Evolutionary conservation across 148 eudicot species (phyloP).

Genomic region (Heliosperma pusillum): DNA sequence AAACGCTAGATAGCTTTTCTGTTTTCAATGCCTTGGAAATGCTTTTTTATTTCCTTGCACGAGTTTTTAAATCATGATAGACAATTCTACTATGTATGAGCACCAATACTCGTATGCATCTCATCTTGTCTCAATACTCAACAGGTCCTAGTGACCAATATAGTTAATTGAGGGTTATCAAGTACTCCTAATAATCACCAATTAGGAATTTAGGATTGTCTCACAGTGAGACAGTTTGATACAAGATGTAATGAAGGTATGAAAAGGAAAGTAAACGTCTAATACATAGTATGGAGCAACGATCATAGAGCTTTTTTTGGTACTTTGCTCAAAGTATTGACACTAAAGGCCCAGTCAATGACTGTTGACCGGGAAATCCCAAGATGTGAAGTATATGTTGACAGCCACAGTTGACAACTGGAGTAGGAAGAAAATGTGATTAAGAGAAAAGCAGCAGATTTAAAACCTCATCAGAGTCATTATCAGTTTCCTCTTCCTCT

Average conservation of each 20-base stretch:
- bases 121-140: too few relatives aligned
- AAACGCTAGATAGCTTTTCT: background rate
- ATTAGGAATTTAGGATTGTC: too few relatives aligned
- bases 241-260: too few relatives aligned
- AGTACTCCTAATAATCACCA: too few relatives aligned
- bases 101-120: background rate
- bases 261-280: background rate
- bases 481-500: slow-evolving; percentile 32
- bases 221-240: too few relatives aligned
- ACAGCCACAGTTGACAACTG: background rate
- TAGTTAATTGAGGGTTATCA: too few relatives aligned
- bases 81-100: background rate
- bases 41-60: background rate
- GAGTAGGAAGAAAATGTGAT: background rate
- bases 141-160: too few relatives aligned
- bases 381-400: too few relatives aligned
- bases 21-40: background rate
- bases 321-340: too few relatives aligned
- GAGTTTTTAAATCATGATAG: background rate
- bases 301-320: too few relatives aligned
- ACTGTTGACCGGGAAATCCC: too few relatives aligned
- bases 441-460: background rate
- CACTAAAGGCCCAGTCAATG: too few relatives aligned
- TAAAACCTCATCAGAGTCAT: slow-evolving; percentile 52
- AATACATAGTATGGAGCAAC: background rate